Percentiles rank a stretch among this genome's conserved stretches.
phyloP scores from a whole-genome alignment of 805 yeast genomes.

The Yamadazyma ubonensis region DNA sequence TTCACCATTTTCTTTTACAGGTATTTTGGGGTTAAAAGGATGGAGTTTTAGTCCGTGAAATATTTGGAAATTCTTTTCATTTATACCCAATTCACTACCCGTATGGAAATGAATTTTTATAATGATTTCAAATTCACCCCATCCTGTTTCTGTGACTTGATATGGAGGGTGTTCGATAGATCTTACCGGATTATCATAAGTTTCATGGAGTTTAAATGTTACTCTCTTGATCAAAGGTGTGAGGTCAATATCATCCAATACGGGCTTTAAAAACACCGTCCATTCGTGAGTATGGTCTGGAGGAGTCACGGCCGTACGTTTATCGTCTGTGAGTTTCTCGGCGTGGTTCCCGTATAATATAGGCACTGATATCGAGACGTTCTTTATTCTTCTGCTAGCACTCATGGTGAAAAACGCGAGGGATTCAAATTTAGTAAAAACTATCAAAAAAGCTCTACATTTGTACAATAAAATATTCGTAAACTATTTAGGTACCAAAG shows the following conservation, averaged over 20 bases:
- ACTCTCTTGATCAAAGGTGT: slow-evolving; percentile 84
- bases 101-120: slow-evolving; percentile 81
- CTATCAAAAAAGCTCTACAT: no score
- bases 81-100: slow-evolving; percentile 60
- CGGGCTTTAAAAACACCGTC: slow-evolving; percentile 90
- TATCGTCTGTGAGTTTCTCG: slow-evolving; percentile 35
- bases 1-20: slow-evolving; percentile 41
- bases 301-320: slow-evolving; percentile 48
- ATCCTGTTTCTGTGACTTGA: slow-evolving; percentile 94
- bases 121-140: slow-evolving; percentile 98
- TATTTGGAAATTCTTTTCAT: slow-evolving; percentile 80
- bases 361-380: slow-evolving; percentile 43
- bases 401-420: slow-evolving; percentile 12
- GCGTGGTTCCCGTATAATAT: slow-evolving; percentile 43
- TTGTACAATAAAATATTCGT: no score
- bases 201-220: slow-evolving; percentile 92
- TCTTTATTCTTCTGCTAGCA: slow-evolving; percentile 25
- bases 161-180: slow-evolving; percentile 88
- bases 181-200: slow-evolving; percentile 84
- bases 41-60: slow-evolving; percentile 91
- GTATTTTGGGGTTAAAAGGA: slow-evolving; percentile 62
- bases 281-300: slow-evolving; percentile 92
- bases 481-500: slow-evolving; percentile 45
- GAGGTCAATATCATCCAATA: slow-evolving; percentile 64
- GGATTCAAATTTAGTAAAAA: not conserved